Conservation (phyloP, 1,139 yeast species). For the Schwanniomyces etchellsii region DNA sequence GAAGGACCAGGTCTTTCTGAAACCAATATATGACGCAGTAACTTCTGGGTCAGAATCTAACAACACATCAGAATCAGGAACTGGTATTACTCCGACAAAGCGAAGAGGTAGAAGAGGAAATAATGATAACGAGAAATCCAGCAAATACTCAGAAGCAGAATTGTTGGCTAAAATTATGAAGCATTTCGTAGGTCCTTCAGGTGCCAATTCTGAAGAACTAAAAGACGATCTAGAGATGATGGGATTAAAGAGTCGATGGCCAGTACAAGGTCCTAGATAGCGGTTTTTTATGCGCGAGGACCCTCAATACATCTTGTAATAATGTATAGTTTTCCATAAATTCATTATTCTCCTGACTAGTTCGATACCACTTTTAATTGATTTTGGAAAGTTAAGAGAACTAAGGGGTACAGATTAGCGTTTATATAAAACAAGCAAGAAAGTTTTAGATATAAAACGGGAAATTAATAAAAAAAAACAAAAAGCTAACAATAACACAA, state of each 20-base stretch:
- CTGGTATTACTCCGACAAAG: constrained; percentile 11
- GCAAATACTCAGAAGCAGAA: constrained; percentile 29
- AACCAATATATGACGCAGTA: constrained; percentile 33
- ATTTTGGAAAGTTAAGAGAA: too few relatives aligned
- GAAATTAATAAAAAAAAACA: neutral
- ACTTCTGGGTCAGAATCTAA: constrained; percentile 42
- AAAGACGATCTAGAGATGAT: constrained; percentile 29
- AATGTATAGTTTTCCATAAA: too few relatives aligned
- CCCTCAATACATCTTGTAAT: too few relatives aligned
- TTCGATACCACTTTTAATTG: too few relatives aligned
- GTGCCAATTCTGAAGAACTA: constrained; percentile 31
- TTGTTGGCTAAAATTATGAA: constrained; percentile 41
- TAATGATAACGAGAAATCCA: constrained; percentile 15
- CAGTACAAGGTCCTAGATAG: constrained; percentile 11
- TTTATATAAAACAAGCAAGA: too few relatives aligned
- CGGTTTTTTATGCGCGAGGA: neutral
- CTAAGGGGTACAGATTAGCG: too few relatives aligned
- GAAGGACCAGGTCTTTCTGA: constrained; percentile 39
- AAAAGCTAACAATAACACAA: neutral
- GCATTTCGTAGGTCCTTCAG: constrained; percentile 38
- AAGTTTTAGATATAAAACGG: too few relatives aligned
- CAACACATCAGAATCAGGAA: constrained; percentile 15
- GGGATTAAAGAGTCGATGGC: constrained; percentile 37
- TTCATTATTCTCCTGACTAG: too few relatives aligned
- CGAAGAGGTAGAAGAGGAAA: constrained; percentile 18